A percentile compares a stretch with the other conserved stretches of the same genome.
Conservation (phyloP, 495 filamentous ascomycete genomes). For the Penicillium diatomitis region DNA sequence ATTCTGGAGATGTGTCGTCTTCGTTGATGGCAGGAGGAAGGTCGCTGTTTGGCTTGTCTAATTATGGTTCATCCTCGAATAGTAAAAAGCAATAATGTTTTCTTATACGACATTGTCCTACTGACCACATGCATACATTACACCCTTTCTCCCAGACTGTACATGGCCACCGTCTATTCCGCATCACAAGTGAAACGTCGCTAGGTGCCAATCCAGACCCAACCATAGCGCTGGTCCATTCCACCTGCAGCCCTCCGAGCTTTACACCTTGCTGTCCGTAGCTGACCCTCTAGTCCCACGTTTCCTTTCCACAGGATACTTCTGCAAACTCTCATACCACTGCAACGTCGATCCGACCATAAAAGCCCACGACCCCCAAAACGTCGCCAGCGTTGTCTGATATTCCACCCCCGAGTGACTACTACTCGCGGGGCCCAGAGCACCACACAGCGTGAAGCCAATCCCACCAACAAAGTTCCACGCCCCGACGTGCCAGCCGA, state of each 20-base stretch:
- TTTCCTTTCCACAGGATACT: constrained; percentile 45
- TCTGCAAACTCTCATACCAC: constrained; percentile 56
- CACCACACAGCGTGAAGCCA: constrained; percentile 62
- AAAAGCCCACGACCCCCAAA: constrained; percentile 64
- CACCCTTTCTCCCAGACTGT: too few species aligned
- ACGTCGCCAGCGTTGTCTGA: constrained; percentile 49
- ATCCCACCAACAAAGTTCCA: constrained; percentile 55
- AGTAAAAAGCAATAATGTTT: too few species aligned
- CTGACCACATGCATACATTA: too few species aligned
- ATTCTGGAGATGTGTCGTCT: constrained; percentile 49
- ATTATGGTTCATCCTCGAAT: background rate
- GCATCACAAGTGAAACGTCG: too few species aligned
- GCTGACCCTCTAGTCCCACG: background rate
- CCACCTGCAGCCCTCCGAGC: background rate
- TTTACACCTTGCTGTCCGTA: background rate
- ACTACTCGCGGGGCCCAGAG: constrained; percentile 48
- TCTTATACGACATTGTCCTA: too few species aligned
- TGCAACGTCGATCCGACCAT: constrained; percentile 55
- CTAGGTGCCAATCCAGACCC: background rate
- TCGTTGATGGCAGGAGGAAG: constrained; percentile 12
- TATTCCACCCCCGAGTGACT: constrained; percentile 43
- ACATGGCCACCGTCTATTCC: too few species aligned
- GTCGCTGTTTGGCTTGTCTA: background rate
- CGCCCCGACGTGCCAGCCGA: constrained; percentile 54
- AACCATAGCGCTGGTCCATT: background rate